phyloP scores from a whole-genome alignment of 2,329 filamentous ascomycete species.

The Fusarium xyrophilum region DNA sequence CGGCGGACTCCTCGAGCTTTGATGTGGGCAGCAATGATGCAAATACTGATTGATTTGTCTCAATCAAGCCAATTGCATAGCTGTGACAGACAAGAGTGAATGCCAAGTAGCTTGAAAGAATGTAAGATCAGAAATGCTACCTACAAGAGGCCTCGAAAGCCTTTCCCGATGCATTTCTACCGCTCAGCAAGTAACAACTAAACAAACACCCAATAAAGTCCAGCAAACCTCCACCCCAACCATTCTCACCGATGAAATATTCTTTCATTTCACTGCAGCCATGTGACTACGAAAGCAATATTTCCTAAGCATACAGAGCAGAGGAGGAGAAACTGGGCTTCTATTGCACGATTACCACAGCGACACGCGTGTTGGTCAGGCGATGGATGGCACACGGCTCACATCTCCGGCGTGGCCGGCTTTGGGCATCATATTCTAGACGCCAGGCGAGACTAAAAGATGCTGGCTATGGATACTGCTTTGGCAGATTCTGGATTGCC shows the following conservation, averaged over 20 bases:
- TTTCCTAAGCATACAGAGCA: not conserved
- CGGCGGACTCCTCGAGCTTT: not conserved
- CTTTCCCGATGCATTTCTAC: not conserved
- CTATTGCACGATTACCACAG: constrained; percentile 13
- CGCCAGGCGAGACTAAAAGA: not conserved
- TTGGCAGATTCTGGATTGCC: not conserved
- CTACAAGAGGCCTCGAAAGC: not conserved
- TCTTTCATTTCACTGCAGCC: not conserved
- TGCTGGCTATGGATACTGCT: not conserved
- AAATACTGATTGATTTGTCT: not conserved
- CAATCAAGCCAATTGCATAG: not conserved
- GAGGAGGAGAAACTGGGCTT: not conserved
- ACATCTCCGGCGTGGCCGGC: not conserved
- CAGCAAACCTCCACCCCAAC: not conserved
- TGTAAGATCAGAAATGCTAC: not conserved
- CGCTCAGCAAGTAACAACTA: not conserved
- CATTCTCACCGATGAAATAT: not conserved
- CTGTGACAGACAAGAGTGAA: not conserved
- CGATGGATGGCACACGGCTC: constrained; percentile 12
- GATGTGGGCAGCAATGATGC: not conserved
- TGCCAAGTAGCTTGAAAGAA: not conserved
- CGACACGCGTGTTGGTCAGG: constrained; percentile 28
- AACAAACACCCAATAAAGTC: constrained; percentile 4
- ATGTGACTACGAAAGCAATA: not conserved
- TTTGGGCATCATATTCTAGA: not conserved